Base-by-base conservation (phyloP, 306 rosid species). In the Prinsepia uniflora region DNA sequence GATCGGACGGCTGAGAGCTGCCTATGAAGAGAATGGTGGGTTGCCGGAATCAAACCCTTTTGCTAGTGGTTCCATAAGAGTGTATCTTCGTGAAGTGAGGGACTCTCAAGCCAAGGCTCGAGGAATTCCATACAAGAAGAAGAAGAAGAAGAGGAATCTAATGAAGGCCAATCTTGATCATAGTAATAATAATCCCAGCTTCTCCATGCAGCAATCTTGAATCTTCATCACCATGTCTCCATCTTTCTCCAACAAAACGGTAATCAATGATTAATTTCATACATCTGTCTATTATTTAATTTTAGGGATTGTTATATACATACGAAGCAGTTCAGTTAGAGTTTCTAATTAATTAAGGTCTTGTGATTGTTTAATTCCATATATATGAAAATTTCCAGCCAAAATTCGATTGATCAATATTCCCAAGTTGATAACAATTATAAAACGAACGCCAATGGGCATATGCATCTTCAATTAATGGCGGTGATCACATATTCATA, bases 91-190 rank as follows among this genome's bases (percentile, higher is more conserved):
- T 41, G 90, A 86, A 10, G 82, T 86, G 39, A 78, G 85, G 55
- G 87, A 86, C 53, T 80, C 86, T 6, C 90, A 86, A 60, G 86
- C 87, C 4, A 83, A 83, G 68, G 90, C 90, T 8, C 72, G 90
- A 6, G 90, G 90, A 34, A 86, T 86, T 63, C 87, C 87, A 7
- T 86, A 86, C 48, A 78, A 84, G 85, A 86, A 86, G 85, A 86
- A 83, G 81, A 86, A 86, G 72, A 86, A 81, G 80, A 83, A 83
- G 86, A 83, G 76, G 72, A 80, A 43, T 40, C 65, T 74, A 24
- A 36, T 56, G 42, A 74, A 74, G 71, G 61, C 63, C 39, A 79
- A 63, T 69, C 49, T 43, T 46, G 71, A 78, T 24, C 62, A 71
- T 15, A 30, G 36, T 30, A 30, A 30, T 30, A 30, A 30, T 30